Evolutionary conservation across 805 yeast genomes (phyloP).

Genomic region (Sungouiella thailandica): DNA sequence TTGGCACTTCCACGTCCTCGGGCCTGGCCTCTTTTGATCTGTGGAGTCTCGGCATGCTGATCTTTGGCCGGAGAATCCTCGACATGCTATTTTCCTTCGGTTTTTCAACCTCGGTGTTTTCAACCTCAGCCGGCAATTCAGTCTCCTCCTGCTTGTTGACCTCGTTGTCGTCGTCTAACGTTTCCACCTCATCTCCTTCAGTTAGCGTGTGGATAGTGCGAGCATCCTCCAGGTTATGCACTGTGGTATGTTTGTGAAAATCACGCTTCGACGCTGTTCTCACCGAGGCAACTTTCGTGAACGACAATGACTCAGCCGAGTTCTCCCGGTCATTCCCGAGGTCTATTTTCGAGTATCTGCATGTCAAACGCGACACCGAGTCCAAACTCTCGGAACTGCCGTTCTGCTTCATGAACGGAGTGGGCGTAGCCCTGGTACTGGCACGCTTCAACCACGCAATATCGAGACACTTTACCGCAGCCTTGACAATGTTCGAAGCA

Average conservation of each 20-base stretch:
- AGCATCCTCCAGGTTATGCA: slow-evolving; percentile 20
- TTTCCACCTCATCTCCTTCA: slow-evolving; percentile 1
- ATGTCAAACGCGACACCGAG: slow-evolving; percentile 7
- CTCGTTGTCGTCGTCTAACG: background rate
- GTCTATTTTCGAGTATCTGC: slow-evolving; percentile 1
- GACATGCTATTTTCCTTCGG: background rate
- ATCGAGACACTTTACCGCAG: slow-evolving; percentile 30
- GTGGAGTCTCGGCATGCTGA: background rate
- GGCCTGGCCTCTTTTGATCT: slow-evolving; percentile 6
- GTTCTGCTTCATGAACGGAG: slow-evolving; percentile 2
- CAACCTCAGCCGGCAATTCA: no score
- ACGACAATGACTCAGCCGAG: slow-evolving; percentile 11
- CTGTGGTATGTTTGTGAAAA: slow-evolving; percentile 30
- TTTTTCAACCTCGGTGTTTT: background rate
- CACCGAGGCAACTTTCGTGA: slow-evolving; percentile 25
- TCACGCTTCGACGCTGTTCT: slow-evolving; percentile 30
- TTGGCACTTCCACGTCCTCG: no score
- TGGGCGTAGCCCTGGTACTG: background rate
- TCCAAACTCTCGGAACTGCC: slow-evolving; percentile 10
- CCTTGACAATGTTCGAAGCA: slow-evolving; percentile 18
- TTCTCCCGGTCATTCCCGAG: slow-evolving; percentile 2
- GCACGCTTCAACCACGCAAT: slow-evolving; percentile 29
- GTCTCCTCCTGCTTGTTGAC: no score
- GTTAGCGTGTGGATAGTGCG: no score
- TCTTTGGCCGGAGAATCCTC: background rate